Evolutionary conservation across 495 filamentous ascomycete genomes (phyloP), one percentile per base, ranked within the genome.

Genomic region (Hypoxylon rickii): DNA sequence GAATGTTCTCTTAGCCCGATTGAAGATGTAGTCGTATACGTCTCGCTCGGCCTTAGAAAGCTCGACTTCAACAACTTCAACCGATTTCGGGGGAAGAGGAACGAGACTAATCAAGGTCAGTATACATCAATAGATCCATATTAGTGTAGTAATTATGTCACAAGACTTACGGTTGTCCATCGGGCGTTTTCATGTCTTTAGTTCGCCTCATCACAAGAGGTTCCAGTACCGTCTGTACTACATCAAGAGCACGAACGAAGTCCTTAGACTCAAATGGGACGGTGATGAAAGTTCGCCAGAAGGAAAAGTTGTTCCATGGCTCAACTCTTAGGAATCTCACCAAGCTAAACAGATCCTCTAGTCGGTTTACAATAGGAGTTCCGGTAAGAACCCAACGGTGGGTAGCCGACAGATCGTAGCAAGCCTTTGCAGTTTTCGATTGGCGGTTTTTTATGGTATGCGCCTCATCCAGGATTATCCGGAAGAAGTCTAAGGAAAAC

Each of bases 271-370:
- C 94, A 46, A 98, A 98, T 0, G 94, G 94, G 11, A 93, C 85
- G 0, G 95, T 98, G 59, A 98, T 98, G 70, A 98, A 98, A 0
- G 95, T 97, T 55, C 92, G 89, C 94, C 94, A 98, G 74, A 95
- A 98, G 3, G 91, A 94, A 67, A 97, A 97, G 69, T 97, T 97
- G 51, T 86, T 90, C 94, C 94, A 98, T 1, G 94, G 94, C 64
- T 97, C 95, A 6, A 97, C 94, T 51, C 88, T 81, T 22, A 97
- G 73, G 72, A 97, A 98, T 12, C 88, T 82, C 18, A 98, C 90
- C 22, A 97, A 73, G 63, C 89, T 93, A 76, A 97, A 98, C n/a
- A 98, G 77, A 73, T 98, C 94, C 68, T 98, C 95, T 2, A 98
- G 76, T 10, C 89, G 87, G 66, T 98, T 98, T 59, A 98, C 93